Percentiles rank a stretch among this genome's conserved stretches.
Conservation (phyloP, 306 rosid species). For the Rosa chinensis region DNA sequence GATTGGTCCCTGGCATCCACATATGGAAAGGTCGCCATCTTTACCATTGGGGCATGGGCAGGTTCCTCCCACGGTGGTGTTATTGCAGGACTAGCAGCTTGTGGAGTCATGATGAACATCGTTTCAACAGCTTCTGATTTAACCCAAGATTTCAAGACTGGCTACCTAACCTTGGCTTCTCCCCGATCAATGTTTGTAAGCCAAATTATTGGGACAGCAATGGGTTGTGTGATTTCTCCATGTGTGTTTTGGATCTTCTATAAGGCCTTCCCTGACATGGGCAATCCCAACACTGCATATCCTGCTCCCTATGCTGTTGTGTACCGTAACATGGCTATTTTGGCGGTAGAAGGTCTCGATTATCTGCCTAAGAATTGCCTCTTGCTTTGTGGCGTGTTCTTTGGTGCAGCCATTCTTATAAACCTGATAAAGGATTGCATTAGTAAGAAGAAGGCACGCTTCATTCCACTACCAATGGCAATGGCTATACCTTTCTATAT, state of each 20-base stretch:
- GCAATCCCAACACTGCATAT: conserved; percentile 28
- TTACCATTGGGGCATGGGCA: conserved; percentile 51
- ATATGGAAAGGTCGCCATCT: conserved; percentile 55
- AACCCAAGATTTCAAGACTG: conserved; percentile 53
- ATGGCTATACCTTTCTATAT: conserved; percentile 52
- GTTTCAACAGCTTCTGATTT: conserved; percentile 52
- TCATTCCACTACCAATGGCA: conserved; percentile 51
- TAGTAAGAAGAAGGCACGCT: conserved; percentile 32
- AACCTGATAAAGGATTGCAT: conserved; percentile 38
- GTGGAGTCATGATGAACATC: conserved; percentile 58
- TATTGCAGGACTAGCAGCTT: conserved; percentile 48
- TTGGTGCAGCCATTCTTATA: conserved; percentile 33
- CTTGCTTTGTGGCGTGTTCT: conserved; percentile 36
- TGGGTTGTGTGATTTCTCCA: conserved; percentile 51
- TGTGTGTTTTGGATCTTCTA: conserved; percentile 52
- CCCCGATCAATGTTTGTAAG: conserved; percentile 55
- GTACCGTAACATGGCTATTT: conserved; percentile 46
- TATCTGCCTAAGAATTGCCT: conserved; percentile 43
- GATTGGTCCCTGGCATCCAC: conserved; percentile 53
- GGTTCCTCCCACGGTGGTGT: conserved; percentile 44
- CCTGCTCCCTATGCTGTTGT: conserved; percentile 43
- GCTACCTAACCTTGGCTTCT: conserved; percentile 48
- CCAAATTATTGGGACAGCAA: conserved; percentile 51
- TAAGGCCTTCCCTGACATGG: conserved; percentile 42
- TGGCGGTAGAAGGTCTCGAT: conserved; percentile 39